Percentiles rank a stretch among this genome's conserved stretches.
These are phyloP conservation scores for Aspergillus hiratsukae DNA, from an alignment of 2,329 filamentous ascomycete genomes.

Conservation along the genomic window DNA sequence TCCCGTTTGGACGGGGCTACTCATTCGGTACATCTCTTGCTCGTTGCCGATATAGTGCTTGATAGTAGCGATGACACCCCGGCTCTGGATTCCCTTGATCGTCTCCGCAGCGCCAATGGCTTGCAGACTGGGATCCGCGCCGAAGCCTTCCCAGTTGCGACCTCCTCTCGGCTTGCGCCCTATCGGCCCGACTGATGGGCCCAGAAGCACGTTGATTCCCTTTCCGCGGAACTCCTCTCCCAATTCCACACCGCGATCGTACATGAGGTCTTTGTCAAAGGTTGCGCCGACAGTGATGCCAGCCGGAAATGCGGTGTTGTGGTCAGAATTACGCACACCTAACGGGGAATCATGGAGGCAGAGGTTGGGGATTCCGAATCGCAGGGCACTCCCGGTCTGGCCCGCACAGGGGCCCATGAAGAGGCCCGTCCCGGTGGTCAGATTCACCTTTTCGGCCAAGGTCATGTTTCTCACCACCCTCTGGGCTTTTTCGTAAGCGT, in stretches of 20 bases:
- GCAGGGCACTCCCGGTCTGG: constrained; percentile 66
- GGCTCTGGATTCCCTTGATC: constrained; percentile 54
- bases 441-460: constrained; percentile 73
- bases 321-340: constrained; percentile 68
- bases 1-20: constrained; percentile 34
- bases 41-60: constrained; percentile 55
- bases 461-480: constrained; percentile 70
- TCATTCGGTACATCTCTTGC: constrained; percentile 47
- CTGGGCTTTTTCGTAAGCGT: constrained; percentile 66
- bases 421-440: constrained; percentile 66
- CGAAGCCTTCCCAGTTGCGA: constrained; percentile 72
- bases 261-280: constrained; percentile 68
- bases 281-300: constrained; percentile 75
- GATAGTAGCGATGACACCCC: constrained; percentile 53
- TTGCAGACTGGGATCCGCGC: constrained; percentile 63
- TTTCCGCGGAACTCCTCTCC: constrained; percentile 70
- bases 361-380: constrained; percentile 68
- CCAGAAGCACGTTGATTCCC: constrained; percentile 66
- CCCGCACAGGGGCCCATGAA: constrained; percentile 73
- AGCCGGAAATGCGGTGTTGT: constrained; percentile 71
- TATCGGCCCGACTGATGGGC: constrained; percentile 65
- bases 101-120: constrained; percentile 49
- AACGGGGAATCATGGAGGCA: constrained; percentile 69
- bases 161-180: constrained; percentile 69
- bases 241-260: constrained; percentile 62